A percentile compares a stretch with the other conserved stretches of the same genome.
These are phyloP conservation scores for Diaporthe sp. DNA, from an alignment of 2,329 filamentous ascomycete genomes.

Conservation along the genomic window DNA sequence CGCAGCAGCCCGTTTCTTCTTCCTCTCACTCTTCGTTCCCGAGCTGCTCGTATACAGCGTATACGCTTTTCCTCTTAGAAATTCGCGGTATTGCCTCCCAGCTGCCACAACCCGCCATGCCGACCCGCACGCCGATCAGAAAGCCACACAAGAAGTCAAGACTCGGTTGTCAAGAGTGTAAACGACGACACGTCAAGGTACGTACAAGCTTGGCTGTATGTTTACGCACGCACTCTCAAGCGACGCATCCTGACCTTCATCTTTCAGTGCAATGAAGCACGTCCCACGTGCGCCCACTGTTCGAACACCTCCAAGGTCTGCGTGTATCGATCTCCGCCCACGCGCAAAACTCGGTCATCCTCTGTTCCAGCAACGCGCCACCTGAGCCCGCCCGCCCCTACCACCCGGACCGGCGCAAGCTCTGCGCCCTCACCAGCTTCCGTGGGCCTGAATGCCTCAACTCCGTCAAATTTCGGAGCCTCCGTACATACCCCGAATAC, in stretches of 20 bases:
- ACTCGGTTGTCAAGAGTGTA: background rate
- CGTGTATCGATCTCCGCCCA: background rate
- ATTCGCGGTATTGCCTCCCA: too few relatives aligned
- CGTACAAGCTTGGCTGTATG: background rate
- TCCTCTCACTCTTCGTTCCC: background rate
- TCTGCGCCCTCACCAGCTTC: conserved; percentile 2
- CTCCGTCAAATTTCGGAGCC: background rate
- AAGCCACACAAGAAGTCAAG: conserved; percentile 17
- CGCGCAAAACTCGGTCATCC: background rate
- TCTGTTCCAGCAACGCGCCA: background rate
- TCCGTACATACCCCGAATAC: background rate
- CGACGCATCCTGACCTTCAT: background rate
- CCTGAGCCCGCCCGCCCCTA: background rate
- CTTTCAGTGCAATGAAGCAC: background rate
- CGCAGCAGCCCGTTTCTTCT: background rate
- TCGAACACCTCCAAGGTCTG: background rate
- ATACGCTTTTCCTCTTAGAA: background rate
- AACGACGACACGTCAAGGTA: conserved; percentile 1
- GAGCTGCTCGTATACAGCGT: background rate
- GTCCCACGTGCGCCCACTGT: background rate
- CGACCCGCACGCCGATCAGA: background rate
- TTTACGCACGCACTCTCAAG: too few relatives aligned
- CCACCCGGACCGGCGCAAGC: background rate
- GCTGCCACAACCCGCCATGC: background rate
- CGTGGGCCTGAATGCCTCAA: background rate